Evolutionary conservation across 1,284 basidiomycete species (phyloP).

Genomic region (Ceratobasidium sp.): DNA sequence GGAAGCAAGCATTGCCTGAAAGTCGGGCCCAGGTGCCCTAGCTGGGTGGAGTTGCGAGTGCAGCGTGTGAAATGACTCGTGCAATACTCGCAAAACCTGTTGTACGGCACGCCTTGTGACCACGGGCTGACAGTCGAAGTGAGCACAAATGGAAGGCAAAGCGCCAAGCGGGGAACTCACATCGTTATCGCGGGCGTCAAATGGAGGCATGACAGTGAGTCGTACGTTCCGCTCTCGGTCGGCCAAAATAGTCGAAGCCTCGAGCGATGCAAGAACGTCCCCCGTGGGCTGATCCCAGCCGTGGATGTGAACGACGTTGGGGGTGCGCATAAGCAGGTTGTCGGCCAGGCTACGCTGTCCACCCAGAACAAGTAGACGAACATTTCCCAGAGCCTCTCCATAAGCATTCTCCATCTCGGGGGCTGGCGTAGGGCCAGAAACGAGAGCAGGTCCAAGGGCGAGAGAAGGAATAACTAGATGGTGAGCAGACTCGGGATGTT

Average conservation of each 20-base stretch:
- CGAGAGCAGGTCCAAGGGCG: conserved; percentile 26
- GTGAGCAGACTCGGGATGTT: conserved; percentile 37
- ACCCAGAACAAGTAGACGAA: conserved; percentile 38
- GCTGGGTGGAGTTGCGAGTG: conserved; percentile 36
- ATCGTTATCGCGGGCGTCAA: conserved; percentile 34
- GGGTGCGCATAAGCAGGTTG: conserved; percentile 33
- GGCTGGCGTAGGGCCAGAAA: conserved; percentile 9
- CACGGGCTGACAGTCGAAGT: not conserved
- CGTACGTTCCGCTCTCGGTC: conserved; percentile 35
- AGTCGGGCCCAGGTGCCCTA: conserved; percentile 23
- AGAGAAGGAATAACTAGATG: conserved; percentile 40
- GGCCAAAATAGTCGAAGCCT: conserved; percentile 37
- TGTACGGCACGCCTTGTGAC: conserved; percentile 19
- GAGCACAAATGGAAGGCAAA: not conserved
- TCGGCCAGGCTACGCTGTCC: conserved; percentile 37
- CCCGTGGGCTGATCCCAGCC: conserved; percentile 35
- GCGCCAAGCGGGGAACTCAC: conserved; percentile 14
- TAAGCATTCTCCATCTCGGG: conserved; percentile 17
- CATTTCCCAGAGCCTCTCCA: conserved; percentile 34
- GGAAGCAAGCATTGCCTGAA: conserved; percentile 37
- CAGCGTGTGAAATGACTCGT: conserved; percentile 37
- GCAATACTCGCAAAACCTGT: conserved; percentile 23
- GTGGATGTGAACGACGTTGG: conserved; percentile 35
- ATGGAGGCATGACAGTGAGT: conserved; percentile 25
- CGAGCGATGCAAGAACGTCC: conserved; percentile 20